Evolutionary conservation across 495 filamentous ascomycete genomes (phyloP), one percentile per base, ranked within the genome.

Genomic region (Penicillium ochrochloron): DNA sequence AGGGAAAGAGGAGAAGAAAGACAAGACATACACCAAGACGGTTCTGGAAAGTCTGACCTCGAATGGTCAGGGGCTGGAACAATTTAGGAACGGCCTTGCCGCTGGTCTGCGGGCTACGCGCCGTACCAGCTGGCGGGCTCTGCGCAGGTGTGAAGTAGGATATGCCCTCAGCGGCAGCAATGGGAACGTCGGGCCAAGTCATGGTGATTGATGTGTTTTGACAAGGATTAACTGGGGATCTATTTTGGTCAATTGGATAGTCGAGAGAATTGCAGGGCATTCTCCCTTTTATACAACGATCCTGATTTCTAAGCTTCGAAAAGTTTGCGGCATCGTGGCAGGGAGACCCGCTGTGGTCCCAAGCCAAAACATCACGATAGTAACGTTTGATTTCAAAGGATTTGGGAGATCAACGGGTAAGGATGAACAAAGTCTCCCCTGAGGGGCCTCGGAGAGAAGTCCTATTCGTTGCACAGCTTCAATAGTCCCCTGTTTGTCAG

Each of bases 61-160:
- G 79, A 59, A 91, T 76, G 21, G 80, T 85, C 46, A 90, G 67
- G 1, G 88, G 88, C 67, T 84, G 79, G 71, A 90, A 93, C n/a
- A 92, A 83, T 73, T 89, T 92, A 0, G 89, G 89, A 25, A 85
- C 81, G 5, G 78, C 66, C 35, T 79, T 80, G 25, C 83, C 83
- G 74, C 83, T 78, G 4, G 82, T 78, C 61, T 90, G 86, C 8
- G 87, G 85, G 60, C 87, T 76, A 8, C 83, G 78, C 5, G 89
- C 88, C 1, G 88, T 90, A 11, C 90, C 90, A 6, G 87, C 82
- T 1, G 89, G 85, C 2, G 88, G 86, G 2, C 75, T 66, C 67
- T 92, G 90, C 2, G 76, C 82, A 2, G 90, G 90, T 0, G 90
- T 90, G 77, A 85, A 92, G 79, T 88, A 92, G 37, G 87, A 80